Base-by-base conservation (phyloP, 192 early-diverging fungal species). In the Entophlyctis helioformis region DNA sequence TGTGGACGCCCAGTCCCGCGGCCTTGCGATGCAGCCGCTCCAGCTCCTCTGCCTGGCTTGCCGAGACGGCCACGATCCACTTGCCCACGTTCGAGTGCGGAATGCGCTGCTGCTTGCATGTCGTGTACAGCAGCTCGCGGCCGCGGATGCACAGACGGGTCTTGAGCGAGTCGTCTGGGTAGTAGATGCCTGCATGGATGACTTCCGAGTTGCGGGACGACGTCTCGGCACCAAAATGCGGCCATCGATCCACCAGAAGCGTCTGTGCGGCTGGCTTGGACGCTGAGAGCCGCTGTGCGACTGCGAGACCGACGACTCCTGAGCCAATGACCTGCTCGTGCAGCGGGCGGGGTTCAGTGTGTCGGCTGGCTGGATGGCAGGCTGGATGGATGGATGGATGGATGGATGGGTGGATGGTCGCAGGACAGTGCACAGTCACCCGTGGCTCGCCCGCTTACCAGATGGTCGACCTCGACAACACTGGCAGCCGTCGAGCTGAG, bases 111-210 rank as follows among this genome's bases (percentile, higher is more conserved):
- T 57, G 56, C 20, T 49, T 44, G 44, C 75, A 76, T 34, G 82
- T 66, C 7, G 63, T 62, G 54, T 89, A 88, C 18, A 92, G 51
- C 42, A 84, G 52, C 0, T 61, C 33, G 19, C 83, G 85, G 20
- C 89, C 89, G 2, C 76, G 64, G 20, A 87, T 83, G 53, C 87
- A 89, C 0, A 92, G 60, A 21, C 36, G 41, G 9, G 86, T 87
- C 51, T 87, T 86, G 28, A 89, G 58, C 27, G 78, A 84, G 46
- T 76, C 57, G 12, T 48, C 44, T 1, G 86, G 85, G 36, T 89
- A 92, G 62, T 88, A 87, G 11, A 92, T 61, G 0, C 89, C 89
- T 6, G 82, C 85, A 38, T 92, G 89, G 50, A 92, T 92, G 12
- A 92, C 83, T 53, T 89, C 83, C 46, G 82, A 86, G 67, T 89